Percentiles rank a stretch among this genome's conserved stretches.
These are phyloP conservation scores for Cladosporium sp. DNA, from an alignment of 2,329 filamentous ascomycete species.

Conservation along the genomic window DNA sequence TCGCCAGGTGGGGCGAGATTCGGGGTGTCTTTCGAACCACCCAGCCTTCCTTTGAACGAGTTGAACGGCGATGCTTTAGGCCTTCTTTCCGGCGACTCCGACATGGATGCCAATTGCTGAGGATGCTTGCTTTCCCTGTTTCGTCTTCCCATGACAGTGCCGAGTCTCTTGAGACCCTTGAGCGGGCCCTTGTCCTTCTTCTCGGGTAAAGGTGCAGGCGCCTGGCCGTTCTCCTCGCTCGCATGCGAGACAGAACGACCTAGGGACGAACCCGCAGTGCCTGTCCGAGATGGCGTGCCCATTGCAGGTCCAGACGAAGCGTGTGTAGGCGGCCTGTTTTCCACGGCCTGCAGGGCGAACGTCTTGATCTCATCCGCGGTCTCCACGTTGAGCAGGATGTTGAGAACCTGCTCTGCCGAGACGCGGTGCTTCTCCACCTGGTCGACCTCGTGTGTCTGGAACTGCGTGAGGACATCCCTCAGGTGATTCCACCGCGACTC, in stretches of 20 bases:
- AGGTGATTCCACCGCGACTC: slow-evolving; percentile 85
- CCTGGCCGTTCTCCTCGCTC: not conserved
- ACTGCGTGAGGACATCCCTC: slow-evolving; percentile 83
- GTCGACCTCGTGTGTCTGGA: slow-evolving; percentile 88
- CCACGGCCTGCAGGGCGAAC: slow-evolving; percentile 48
- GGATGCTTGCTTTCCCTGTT: slow-evolving; percentile 53
- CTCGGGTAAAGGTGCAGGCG: slow-evolving; percentile 13
- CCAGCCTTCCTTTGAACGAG: slow-evolving; percentile 52
- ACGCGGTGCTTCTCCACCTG: slow-evolving; percentile 69
- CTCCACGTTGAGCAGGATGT: slow-evolving; percentile 76
- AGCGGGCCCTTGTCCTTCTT: slow-evolving; percentile 39
- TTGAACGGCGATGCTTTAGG: slow-evolving; percentile 52
- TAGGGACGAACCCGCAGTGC: slow-evolving; percentile 14
- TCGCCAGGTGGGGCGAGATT: slow-evolving; percentile 32
- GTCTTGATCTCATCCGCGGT: slow-evolving; percentile 80
- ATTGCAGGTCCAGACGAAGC: slow-evolving; percentile 14
- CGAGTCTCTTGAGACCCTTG: slow-evolving; percentile 50
- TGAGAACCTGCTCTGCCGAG: slow-evolving; percentile 72
- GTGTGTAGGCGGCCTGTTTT: slow-evolving; percentile 12
- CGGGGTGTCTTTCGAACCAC: slow-evolving; percentile 56
- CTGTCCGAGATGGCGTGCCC: slow-evolving; percentile 22
- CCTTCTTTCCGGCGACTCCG: slow-evolving; percentile 48
- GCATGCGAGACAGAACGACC: slow-evolving; percentile 4
- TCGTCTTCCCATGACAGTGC: slow-evolving; percentile 56
- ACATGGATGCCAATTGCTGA: slow-evolving; percentile 22